A percentile compares a stretch with the other conserved stretches of the same genome.
Evolutionary conservation across 192 early-diverging fungal genomes (phyloP).

Genomic region (Mortierella hygrophila): DNA sequence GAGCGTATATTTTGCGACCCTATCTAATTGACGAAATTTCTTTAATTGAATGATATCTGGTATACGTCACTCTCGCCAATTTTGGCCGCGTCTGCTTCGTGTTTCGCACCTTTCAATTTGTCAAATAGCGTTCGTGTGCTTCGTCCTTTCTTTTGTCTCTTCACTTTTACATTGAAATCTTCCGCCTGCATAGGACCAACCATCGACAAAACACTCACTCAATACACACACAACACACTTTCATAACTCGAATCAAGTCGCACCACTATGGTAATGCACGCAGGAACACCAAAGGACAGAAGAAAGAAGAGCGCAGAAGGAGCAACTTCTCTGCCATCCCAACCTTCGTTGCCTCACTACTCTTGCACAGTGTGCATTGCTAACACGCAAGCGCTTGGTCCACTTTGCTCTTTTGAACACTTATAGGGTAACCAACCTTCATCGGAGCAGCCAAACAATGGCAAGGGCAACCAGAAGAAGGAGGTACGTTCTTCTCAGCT

Average conservation of each 20-base stretch:
- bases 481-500: constrained; percentile 31
- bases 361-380: not conserved
- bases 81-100: constrained; percentile 33
- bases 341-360: not conserved
- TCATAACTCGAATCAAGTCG: constrained; percentile 1
- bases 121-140: not conserved
- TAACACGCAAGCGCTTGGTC: not conserved
- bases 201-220: not conserved
- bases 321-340: not conserved
- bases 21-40: constrained; percentile 15
- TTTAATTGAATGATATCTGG: not conserved
- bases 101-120: not conserved
- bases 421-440: constrained; percentile 55
- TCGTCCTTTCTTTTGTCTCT: not conserved
- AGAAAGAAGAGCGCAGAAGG: not conserved
- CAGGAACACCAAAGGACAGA: not conserved
- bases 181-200: not conserved
- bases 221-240: not conserved
- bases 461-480: constrained; percentile 48
- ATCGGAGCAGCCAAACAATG: constrained; percentile 36
- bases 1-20: not conserved
- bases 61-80: constrained; percentile 24
- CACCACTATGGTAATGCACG: constrained; percentile 6
- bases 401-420: not conserved
- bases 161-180: not conserved